Percentiles rank a stretch among this genome's conserved stretches.
Conservation (phyloP, 805 yeast species). For the Candida andamanensis region DNA sequence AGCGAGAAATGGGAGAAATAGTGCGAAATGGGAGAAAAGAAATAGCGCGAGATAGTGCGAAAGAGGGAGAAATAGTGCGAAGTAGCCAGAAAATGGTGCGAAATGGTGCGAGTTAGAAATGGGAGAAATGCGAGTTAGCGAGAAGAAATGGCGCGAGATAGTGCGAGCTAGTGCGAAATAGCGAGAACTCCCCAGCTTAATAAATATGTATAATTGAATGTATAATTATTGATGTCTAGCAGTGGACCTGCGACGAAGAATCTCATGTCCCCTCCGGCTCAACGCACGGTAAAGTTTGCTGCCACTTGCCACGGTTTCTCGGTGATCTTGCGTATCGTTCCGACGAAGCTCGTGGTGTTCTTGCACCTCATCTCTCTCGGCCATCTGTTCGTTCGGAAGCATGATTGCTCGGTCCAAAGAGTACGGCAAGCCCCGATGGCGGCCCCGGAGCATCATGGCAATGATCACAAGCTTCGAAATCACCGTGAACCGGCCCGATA, state of each 20-base stretch:
- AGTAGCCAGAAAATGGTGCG: no score
- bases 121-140: no score
- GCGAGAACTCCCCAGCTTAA: no score
- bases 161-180: no score
- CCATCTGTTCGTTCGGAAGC: constrained; percentile 66
- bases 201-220: no score
- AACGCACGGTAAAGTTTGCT: constrained; percentile 9
- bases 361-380: constrained; percentile 55
- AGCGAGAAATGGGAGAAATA: no score
- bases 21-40: no score
- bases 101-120: no score
- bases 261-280: constrained; percentile 11
- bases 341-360: constrained; percentile 43
- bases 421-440: constrained; percentile 95
- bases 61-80: no score
- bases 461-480: constrained; percentile 80
- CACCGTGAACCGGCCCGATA: constrained; percentile 64
- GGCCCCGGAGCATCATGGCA: constrained; percentile 89
- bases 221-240: not conserved
- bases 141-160: no score
- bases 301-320: constrained; percentile 6
- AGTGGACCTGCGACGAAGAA: constrained; percentile 6
- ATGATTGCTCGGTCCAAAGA: constrained; percentile 90
- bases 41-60: no score
- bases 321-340: constrained; percentile 22